Evolutionary conservation across 2,329 filamentous ascomycete genomes (phyloP).

Genomic region (Talaromyces islandicus): DNA sequence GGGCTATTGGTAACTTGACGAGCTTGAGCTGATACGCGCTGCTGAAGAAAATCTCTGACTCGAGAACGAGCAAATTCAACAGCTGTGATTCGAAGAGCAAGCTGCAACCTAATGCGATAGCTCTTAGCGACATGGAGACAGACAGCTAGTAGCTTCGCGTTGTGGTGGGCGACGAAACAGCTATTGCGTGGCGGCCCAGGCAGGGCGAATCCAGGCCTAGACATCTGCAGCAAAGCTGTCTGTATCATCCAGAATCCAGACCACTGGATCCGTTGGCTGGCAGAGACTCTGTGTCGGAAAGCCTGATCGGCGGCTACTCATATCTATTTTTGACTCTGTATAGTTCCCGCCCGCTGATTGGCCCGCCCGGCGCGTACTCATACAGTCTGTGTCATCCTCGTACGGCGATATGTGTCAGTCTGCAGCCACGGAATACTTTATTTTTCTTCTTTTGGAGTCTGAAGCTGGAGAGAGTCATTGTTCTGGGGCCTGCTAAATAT

Average conservation of each 20-base stretch:
- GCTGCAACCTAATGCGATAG: neutral
- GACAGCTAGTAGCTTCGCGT: neutral
- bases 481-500: neutral
- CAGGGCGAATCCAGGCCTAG: neutral
- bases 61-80: neutral
- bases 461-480: neutral
- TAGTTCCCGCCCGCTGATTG: constrained; percentile 11
- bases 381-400: constrained; percentile 4
- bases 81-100: neutral
- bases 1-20: neutral
- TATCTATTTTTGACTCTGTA: constrained; percentile 8
- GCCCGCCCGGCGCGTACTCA: constrained; percentile 8
- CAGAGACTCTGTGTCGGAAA: neutral
- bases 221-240: neutral
- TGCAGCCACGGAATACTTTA: neutral
- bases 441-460: neutral
- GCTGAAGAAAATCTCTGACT: neutral
- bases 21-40: neutral
- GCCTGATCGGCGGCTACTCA: neutral
- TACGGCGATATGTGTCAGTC: neutral
- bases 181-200: neutral
- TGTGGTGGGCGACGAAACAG: neutral
- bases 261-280: neutral
- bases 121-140: neutral
- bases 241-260: neutral